phyloP scores from a whole-genome alignment of 441 rosid species.

The Breynia disticha region DNA sequence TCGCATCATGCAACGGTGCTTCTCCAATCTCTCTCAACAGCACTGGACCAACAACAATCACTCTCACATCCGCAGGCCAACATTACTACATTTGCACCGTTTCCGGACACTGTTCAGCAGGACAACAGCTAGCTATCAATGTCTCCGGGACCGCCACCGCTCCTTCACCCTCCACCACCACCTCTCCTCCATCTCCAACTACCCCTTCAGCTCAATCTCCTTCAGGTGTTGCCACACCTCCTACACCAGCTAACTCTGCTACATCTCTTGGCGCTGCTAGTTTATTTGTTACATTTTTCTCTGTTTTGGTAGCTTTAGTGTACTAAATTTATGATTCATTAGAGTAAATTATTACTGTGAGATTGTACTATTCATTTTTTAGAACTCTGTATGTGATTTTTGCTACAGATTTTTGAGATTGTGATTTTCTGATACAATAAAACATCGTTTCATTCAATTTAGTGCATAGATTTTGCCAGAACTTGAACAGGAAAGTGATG shows the following conservation, averaged over 20 bases:
- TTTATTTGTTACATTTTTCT: slow-evolving; percentile 16
- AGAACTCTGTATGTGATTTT: neutral
- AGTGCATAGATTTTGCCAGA: neutral
- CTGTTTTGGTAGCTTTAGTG: slow-evolving; percentile 22
- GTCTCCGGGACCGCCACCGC: slow-evolving; percentile 16
- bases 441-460: neutral
- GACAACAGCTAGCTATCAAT: slow-evolving; percentile 30
- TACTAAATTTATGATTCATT: slow-evolving; percentile 10
- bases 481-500: neutral
- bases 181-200: slow-evolving; percentile 11
- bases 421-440: neutral
- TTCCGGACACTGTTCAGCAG: slow-evolving; percentile 23
- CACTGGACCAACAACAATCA: slow-evolving; percentile 21
- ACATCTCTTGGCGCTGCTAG: slow-evolving; percentile 19
- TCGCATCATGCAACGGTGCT: slow-evolving; percentile 19
- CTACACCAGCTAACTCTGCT: slow-evolving; percentile 30
- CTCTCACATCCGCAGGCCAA: slow-evolving; percentile 22
- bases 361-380: neutral
- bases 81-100: slow-evolving; percentile 24
- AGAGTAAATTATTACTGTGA: neutral
- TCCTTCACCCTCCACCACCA: slow-evolving; percentile 3
- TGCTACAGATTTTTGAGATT: neutral
- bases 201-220: slow-evolving; percentile 10
- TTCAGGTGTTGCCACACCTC: slow-evolving; percentile 17
- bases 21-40: slow-evolving; percentile 15